phyloP scores from a whole-genome alignment of 768 basidiomycete species.

The Imleria badia region DNA sequence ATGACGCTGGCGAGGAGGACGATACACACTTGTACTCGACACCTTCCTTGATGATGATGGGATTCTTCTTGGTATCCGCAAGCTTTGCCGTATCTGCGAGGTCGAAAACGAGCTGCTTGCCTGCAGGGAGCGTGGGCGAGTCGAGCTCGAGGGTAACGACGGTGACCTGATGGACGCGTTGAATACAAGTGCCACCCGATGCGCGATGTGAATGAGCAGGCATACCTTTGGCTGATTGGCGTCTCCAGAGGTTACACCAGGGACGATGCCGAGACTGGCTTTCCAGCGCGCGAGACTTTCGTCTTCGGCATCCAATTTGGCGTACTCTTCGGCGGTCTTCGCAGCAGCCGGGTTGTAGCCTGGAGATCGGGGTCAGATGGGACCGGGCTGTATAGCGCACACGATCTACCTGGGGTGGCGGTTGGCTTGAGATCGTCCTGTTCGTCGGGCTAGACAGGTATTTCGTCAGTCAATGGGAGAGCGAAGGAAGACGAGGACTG shows the following conservation, averaged over 20 bases:
- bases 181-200: conserved; percentile 22
- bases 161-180: conserved; percentile 50
- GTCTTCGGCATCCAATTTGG: conserved; percentile 83
- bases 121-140: conserved; percentile 66
- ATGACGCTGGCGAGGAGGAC: background rate
- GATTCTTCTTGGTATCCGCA: conserved; percentile 70
- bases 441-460: conserved; percentile 49
- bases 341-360: conserved; percentile 74
- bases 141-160: conserved; percentile 75
- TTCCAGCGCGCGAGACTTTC: conserved; percentile 97
- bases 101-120: conserved; percentile 66
- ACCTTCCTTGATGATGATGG: conserved; percentile 78
- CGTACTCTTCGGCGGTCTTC: conserved; percentile 80
- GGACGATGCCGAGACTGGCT: conserved; percentile 82
- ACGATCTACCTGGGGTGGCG: conserved; percentile 59
- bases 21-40: conserved; percentile 77
- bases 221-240: conserved; percentile 66
- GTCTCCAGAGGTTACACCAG: conserved; percentile 41
- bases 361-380: conserved; percentile 33
- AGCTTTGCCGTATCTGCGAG: conserved; percentile 47
- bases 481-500: conserved; percentile 25
- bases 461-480: background rate
- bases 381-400: conserved; percentile 7
- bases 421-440: conserved; percentile 69
- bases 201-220: background rate